Evolutionary conservation across 2,329 filamentous ascomycete genomes (phyloP).

Genomic region (Fusarium sp.): DNA sequence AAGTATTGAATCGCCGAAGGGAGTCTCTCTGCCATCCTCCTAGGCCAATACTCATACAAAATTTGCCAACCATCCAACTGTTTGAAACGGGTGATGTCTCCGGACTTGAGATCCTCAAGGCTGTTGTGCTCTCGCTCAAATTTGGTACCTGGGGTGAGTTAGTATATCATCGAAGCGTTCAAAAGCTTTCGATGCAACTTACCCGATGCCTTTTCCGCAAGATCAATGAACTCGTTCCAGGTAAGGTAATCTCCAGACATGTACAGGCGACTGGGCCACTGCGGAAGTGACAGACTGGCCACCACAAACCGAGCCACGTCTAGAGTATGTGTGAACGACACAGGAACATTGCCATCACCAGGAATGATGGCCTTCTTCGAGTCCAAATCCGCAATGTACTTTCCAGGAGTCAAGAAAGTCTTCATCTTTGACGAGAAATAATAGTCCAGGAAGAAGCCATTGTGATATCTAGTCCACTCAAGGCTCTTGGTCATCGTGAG

Average conservation of each 20-base stretch:
- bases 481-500: not conserved
- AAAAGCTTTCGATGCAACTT: not conserved
- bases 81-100: not conserved
- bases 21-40: not conserved
- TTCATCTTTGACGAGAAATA: slow-evolving; percentile 1
- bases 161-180: not conserved
- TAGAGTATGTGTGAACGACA: not conserved
- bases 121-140: not conserved
- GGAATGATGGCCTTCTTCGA: not conserved
- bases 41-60: slow-evolving; percentile 1
- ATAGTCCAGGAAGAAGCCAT: not conserved
- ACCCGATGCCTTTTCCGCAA: not conserved
- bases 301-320: not conserved
- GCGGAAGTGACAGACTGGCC: not conserved
- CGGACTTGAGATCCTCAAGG: not conserved
- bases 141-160: not conserved
- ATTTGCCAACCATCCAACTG: not conserved
- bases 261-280: not conserved
- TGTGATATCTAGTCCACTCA: not conserved
- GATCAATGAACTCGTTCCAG: not conserved
- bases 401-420: not conserved
- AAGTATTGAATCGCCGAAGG: not conserved
- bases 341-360: not conserved
- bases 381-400: not conserved
- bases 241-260: not conserved